phyloP scores from a whole-genome alignment of 768 basidiomycete species.

The Mycena rebaudengoi region DNA sequence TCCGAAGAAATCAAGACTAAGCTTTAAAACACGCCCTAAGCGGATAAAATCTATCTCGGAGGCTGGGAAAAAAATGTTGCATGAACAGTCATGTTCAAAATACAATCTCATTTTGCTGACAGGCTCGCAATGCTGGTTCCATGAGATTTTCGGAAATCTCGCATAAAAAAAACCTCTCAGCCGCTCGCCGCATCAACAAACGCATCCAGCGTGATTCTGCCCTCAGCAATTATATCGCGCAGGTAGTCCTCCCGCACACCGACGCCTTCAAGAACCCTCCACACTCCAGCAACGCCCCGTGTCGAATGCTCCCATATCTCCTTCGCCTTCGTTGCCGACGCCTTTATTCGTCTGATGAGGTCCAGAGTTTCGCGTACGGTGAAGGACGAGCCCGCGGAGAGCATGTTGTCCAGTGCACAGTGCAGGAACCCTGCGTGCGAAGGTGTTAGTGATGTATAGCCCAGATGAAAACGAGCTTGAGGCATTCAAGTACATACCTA shows the following conservation, averaged over 20 bases:
- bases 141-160: too few relatives aligned
- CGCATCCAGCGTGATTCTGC: not conserved
- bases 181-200: too few relatives aligned
- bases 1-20: too few relatives aligned
- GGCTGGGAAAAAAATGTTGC: too few relatives aligned
- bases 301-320: constrained; percentile 24
- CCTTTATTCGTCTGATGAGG: constrained; percentile 18
- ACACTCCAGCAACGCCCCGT: not conserved
- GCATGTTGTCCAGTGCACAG: constrained; percentile 7
- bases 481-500: too few relatives aligned
- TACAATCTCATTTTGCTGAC: too few relatives aligned
- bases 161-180: too few relatives aligned
- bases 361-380: constrained; percentile 11
- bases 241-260: not conserved
- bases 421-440: constrained; percentile 16
- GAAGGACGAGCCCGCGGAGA: not conserved
- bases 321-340: constrained; percentile 1
- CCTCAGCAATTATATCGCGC: not conserved
- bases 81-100: too few relatives aligned
- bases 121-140: too few relatives aligned
- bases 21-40: too few relatives aligned
- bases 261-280: not conserved
- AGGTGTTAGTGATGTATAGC: too few relatives aligned
- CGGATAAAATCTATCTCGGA: too few relatives aligned
- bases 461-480: not conserved